A percentile compares a stretch with the other conserved stretches of the same genome.
phyloP scores from a whole-genome alignment of 768 basidiomycete species.

The Boletus reticulatus region DNA sequence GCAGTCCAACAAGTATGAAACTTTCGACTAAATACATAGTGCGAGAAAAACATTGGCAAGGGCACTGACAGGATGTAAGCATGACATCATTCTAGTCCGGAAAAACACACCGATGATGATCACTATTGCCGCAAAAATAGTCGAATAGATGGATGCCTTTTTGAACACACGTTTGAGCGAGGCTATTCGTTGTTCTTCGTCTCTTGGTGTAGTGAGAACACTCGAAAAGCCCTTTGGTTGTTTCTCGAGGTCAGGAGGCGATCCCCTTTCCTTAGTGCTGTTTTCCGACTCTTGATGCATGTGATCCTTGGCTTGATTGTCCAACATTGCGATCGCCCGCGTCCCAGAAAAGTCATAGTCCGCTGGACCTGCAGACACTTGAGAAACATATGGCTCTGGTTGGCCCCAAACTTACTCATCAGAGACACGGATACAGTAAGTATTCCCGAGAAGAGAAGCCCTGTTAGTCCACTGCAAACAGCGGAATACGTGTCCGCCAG shows the following conservation, averaged over 20 bases:
- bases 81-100: neutral
- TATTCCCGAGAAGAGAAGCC: slow-evolving; percentile 38
- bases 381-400: neutral
- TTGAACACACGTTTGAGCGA: slow-evolving; percentile 31
- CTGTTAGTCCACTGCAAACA: slow-evolving; percentile 38
- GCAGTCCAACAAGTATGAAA: slow-evolving; percentile 41
- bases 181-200: slow-evolving; percentile 8
- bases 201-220: neutral
- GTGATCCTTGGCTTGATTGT: slow-evolving; percentile 3
- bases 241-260: slow-evolving; percentile 18
- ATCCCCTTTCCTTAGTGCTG: neutral
- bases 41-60: slow-evolving; percentile 39
- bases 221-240: neutral
- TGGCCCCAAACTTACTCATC: slow-evolving; percentile 25
- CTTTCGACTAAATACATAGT: slow-evolving; percentile 33
- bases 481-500: slow-evolving; percentile 40
- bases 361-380: slow-evolving; percentile 27
- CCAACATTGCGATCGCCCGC: slow-evolving; percentile 33
- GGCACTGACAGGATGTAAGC: slow-evolving; percentile 27
- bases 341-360: slow-evolving; percentile 40
- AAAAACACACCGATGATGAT: slow-evolving; percentile 31
- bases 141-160: slow-evolving; percentile 34
- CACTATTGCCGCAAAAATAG: slow-evolving; percentile 32
- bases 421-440: slow-evolving; percentile 36
- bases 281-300: neutral